Base-by-base conservation (phyloP, 768 basidiomycete species). In the Mycena venus region DNA sequence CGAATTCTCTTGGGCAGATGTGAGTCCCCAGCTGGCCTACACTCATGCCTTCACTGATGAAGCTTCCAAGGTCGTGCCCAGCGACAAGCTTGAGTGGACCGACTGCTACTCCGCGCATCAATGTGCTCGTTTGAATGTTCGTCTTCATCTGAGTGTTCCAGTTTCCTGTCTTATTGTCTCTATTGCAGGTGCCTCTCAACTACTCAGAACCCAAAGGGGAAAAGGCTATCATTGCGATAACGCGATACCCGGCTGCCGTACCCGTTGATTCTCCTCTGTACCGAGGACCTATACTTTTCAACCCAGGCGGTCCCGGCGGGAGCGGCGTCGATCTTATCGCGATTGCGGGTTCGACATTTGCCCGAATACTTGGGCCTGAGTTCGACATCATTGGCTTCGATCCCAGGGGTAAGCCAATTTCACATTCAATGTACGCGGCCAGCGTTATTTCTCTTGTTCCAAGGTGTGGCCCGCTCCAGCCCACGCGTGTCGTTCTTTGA, bases 121-220 rank as follows among this genome's bases (percentile, higher is more conserved):
- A 64, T 83, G 82, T 62, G 77, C 82, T 15, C 78, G 81, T 17
- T 72, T 83, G 12, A 70, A 79, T 10, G 47, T 58, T 23, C 8
- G 15, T 60, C 15, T 55, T 31, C 2, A 49, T 10, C 4, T 15
- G 27, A 4, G 12, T 17, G 17, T 17, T 9, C 9, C 11, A 51
- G n/a, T 51, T 25, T 29, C 27, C 9, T 9, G 12, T 44, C 47
- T 29, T 36, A 10, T 25, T 42, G 23, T 71, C 25, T 17, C 15
- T 3, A 21, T 58, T 19, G 15, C 36, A 89, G 88, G 87, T 88
- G 17, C 88, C 88, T 25, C 77, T 89, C 36, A 84, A 89, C 71
- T 86, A 90, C 61, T 84, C 84, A 1, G 80, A 86, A 7, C 85
- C 86, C 2, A 47, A 78, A 19, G 85, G 84, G 11, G 80, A 74